phyloP scores from a whole-genome alignment of 495 filamentous ascomycete genomes.

The Xylaria palmicola region DNA sequence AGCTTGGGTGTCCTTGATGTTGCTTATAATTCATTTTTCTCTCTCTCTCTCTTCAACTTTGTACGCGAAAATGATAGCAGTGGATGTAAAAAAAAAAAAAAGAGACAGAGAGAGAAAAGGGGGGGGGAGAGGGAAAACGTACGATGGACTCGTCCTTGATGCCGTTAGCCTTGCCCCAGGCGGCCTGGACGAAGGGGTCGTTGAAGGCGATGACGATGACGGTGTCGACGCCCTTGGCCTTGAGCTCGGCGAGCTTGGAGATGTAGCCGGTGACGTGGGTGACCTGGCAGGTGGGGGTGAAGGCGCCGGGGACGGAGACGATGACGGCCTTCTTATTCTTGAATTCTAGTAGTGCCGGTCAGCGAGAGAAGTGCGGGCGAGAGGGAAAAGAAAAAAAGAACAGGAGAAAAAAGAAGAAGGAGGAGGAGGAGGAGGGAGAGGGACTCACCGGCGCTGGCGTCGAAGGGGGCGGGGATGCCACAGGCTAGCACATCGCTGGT shows the following conservation, averaged over 20 bases:
- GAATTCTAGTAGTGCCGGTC: constrained; percentile 54
- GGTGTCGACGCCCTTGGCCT: constrained; percentile 81
- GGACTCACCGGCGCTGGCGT: constrained; percentile 69
- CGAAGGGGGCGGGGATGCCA: constrained; percentile 74
- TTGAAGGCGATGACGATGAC: constrained; percentile 86
- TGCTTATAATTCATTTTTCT: no score
- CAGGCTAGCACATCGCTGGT: constrained; percentile 65
- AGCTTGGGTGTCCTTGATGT: neutral
- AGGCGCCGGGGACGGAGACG: constrained; percentile 88
- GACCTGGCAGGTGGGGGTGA: constrained; percentile 91
- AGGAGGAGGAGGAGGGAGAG: constrained; percentile 2
- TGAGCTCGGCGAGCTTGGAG: constrained; percentile 66
- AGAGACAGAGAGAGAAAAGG: neutral
- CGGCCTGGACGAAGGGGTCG: constrained; percentile 89
- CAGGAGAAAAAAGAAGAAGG: neutral
- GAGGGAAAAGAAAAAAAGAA: neutral
- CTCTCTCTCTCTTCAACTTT: no score
- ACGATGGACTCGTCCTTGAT: constrained; percentile 79
- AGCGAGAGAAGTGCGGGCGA: neutral
- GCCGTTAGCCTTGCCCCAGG: constrained; percentile 92
- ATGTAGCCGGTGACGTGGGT: constrained; percentile 87
- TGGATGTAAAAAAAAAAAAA: no score
- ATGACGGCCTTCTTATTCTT: constrained; percentile 87
- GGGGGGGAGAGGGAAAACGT: constrained; percentile 24
- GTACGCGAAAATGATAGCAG: no score